A percentile compares a stretch with the other conserved stretches of the same genome.
Conservation (phyloP, 345 rosid species). For the Cardiospermum halicacabum region DNA sequence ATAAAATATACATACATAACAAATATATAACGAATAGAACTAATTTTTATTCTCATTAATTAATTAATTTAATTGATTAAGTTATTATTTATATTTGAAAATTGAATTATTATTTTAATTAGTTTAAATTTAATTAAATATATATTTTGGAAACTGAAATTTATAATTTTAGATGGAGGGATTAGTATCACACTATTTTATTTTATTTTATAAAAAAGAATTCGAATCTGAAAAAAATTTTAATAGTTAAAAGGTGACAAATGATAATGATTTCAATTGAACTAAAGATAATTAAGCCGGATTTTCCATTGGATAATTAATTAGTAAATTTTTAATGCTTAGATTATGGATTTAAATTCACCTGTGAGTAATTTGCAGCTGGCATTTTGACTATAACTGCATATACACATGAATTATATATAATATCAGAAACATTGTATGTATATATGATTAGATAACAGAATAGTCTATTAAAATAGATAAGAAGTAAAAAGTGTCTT, state of each 20-base stretch:
- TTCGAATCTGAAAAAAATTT: not conserved
- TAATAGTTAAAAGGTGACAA: not conserved
- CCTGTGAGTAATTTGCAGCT: not conserved
- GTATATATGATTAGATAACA: not conserved
- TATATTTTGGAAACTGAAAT: too few species aligned
- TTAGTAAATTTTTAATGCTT: not conserved
- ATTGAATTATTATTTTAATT: too few species aligned
- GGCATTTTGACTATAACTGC: conserved; percentile 13
- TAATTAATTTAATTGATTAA: too few species aligned
- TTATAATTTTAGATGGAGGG: too few species aligned
- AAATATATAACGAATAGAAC: too few species aligned
- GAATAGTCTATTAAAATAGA: not conserved
- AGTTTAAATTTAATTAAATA: too few species aligned
- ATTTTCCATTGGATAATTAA: not conserved
- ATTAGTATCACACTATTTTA: too few species aligned
- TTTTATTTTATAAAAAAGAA: too few species aligned
- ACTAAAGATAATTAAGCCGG: not conserved
- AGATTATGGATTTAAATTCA: not conserved
- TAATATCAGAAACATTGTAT: conserved; percentile 14
- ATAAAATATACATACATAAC: too few species aligned
- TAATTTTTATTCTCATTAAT: too few species aligned
- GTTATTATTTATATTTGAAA: too few species aligned
- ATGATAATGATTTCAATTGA: not conserved
- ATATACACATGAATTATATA: not conserved
- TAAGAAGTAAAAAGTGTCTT: not conserved